Evolutionary conservation across 495 filamentous ascomycete species (phyloP), one percentile per base, ranked within the genome.

Genomic region (Penicillium waksmanii): DNA sequence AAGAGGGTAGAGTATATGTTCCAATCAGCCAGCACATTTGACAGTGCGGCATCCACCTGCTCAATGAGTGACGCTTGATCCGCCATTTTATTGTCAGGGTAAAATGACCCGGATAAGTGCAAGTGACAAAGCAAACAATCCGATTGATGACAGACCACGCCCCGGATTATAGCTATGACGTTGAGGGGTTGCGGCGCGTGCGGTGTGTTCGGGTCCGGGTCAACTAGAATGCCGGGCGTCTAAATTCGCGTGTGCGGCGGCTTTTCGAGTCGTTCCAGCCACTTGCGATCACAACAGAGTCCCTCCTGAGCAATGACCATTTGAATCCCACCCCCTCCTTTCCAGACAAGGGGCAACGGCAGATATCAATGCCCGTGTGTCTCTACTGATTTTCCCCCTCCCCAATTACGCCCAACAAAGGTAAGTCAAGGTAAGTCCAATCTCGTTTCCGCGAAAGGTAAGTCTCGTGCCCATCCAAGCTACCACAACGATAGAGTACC

Each of bases 1-100:
- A 92, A 77, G 31, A 86, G 6, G 2, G 87, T 92, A 46, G 86
- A 88, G 73, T 87, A 89, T 65, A 84, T 73, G 67, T 91, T 89
- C 93, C 93, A 97, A 69, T 89, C 86, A 10, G 86, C 82, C 19
- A 96, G 73, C 48, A 93, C 72, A 35, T 84, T 77, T 36, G 84
- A 82, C 47, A 96, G 73, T 61, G 85, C 78, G 56, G 85, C 78
- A 72, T 96, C 92, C 51, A 93, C 72, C 73, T 83, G 76, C 54
- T 81, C 73, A 65, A 87, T 66, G 40, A 88, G 38, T 53, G 80
- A 77, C 63, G 80, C 73, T 64, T 73, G 79, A 19, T 72, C 65
- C 35, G 75, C 79, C 84, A 87, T 86, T 61, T 64, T 33, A 51
- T 38, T 9, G 40, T 21, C 51, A 4, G 33, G 21, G 52, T 38